These are phyloP conservation scores for Botrytis cinerea DNA, from an alignment of 2,329 filamentous ascomycete genomes.

Conservation along the genomic window DNA sequence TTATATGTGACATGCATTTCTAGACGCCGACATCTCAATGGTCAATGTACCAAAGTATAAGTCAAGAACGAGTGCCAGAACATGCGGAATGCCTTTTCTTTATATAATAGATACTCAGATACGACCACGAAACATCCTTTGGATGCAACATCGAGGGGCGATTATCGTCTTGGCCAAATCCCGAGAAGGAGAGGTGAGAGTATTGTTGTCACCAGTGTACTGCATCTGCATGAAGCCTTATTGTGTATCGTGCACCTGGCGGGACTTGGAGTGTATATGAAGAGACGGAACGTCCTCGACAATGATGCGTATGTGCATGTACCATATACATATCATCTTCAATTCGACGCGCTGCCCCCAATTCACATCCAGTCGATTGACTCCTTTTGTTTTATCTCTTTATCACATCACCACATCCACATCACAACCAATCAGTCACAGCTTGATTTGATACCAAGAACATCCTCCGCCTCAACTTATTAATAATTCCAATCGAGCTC, in stretches of 20 bases:
- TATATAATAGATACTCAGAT: not conserved
- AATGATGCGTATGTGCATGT: not conserved
- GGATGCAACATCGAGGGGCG: not conserved
- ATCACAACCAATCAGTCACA: not conserved
- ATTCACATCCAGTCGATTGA: not conserved
- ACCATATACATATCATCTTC: too few species aligned
- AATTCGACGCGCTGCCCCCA: not conserved
- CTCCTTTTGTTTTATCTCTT: not conserved
- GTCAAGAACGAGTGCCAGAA: not conserved
- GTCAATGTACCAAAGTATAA: not conserved
- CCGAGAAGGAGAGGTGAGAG: not conserved
- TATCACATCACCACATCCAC: not conserved
- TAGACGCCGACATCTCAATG: not conserved
- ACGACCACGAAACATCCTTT: not conserved
- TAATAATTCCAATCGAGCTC: not conserved
- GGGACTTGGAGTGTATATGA: not conserved
- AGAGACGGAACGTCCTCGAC: not conserved
- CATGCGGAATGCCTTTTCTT: not conserved
- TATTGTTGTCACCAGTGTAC: not conserved
- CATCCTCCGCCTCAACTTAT: not conserved
- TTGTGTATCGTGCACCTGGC: not conserved
- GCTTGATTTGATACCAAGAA: too few species aligned
- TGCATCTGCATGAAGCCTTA: constrained; percentile 1
- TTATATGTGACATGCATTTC: not conserved
- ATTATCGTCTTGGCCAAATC: constrained; percentile 17